Base-by-base conservation (phyloP, 2,329 filamentous ascomycete species). In the Akanthomyces lecanii region DNA sequence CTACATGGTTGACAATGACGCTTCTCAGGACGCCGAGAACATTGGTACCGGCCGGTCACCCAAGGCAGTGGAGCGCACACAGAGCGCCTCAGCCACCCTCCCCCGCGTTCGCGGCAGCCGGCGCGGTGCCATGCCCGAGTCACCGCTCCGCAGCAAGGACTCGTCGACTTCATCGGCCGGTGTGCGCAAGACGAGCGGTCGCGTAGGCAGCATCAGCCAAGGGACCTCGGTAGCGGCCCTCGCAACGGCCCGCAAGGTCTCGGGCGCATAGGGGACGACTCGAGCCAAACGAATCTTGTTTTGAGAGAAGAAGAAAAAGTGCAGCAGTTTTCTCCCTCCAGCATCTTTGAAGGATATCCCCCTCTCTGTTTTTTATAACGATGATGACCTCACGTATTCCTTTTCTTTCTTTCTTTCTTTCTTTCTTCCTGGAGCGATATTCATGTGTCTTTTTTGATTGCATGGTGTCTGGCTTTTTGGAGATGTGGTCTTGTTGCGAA, bases 1-100 rank as follows among this genome's bases (percentile, higher is more conserved):
- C 64, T 87, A 87, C 69, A 68, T 70, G 52, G 82, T 88, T 62
- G 86, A 89, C 69, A 88, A 89, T 67, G 86, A 89, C 68, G 82
- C 86, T 14, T 87, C 85, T 23, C 85, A 89, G 65, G 89, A 92
- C 67, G 83, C 85, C 12, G 89, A 92, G 72, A 92, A 92, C 69
- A 82, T 88, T 73, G 86, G 87, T 38, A 75, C 79, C 28, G 75
- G 79, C 38, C 85, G 86, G 65, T 82, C 82, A 65, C 81, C 82
- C 48, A 89, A 89, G 69, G 76, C 79, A 40, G 84, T 86, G 68
- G 85, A 84, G 44, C 79, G 78, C 72, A 73, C 81, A 78, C 75
- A 77, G 16, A 85, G 82, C 66, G 81, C 82, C 36, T 82, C 83
- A 5, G 80, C 81, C 54, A 79, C 84, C 14, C 74, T 89, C 68